phyloP scores from a whole-genome alignment of 139 green algal genomes.

The Picochlorum sp. region DNA sequence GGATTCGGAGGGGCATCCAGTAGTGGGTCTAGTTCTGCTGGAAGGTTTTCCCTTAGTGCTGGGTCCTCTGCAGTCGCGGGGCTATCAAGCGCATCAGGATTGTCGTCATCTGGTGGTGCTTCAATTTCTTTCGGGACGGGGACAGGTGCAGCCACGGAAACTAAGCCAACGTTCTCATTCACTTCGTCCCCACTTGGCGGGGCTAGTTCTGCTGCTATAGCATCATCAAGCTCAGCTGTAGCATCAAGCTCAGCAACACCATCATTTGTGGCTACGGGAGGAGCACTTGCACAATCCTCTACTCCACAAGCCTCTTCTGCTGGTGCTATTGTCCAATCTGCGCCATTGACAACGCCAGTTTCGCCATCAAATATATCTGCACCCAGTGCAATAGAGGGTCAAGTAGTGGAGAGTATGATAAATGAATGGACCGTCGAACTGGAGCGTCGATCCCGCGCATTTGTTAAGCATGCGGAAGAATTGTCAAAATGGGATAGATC shows the following conservation, averaged over 20 bases:
- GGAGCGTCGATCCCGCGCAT: slow-evolving; percentile 59
- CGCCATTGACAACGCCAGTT: not conserved
- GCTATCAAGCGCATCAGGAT: not conserved
- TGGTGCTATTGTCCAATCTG: not conserved
- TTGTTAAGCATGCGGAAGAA: slow-evolving; percentile 66
- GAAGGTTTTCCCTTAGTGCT: slow-evolving; percentile 8
- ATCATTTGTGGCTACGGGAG: not conserved
- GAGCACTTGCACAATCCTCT: not conserved
- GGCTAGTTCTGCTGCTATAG: not conserved
- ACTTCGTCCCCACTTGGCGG: slow-evolving; percentile 2
- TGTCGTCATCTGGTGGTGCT: not conserved
- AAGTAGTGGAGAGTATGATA: slow-evolving; percentile 59
- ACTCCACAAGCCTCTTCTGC: not conserved
- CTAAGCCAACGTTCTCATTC: not conserved
- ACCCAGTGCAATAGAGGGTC: slow-evolving; percentile 31
- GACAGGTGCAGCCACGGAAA: not conserved
- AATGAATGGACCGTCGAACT: slow-evolving; percentile 61
- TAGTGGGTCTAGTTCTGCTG: not conserved
- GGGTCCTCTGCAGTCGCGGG: not conserved
- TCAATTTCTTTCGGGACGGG: not conserved
- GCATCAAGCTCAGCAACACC: not conserved
- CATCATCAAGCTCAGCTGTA: not conserved
- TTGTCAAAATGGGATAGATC: slow-evolving; percentile 67
- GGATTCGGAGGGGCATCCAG: slow-evolving; percentile 1
- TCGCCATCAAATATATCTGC: not conserved